Evolutionary conservation across 306 rosid species (phyloP).

Genomic region (Ziziphus jujuba): DNA sequence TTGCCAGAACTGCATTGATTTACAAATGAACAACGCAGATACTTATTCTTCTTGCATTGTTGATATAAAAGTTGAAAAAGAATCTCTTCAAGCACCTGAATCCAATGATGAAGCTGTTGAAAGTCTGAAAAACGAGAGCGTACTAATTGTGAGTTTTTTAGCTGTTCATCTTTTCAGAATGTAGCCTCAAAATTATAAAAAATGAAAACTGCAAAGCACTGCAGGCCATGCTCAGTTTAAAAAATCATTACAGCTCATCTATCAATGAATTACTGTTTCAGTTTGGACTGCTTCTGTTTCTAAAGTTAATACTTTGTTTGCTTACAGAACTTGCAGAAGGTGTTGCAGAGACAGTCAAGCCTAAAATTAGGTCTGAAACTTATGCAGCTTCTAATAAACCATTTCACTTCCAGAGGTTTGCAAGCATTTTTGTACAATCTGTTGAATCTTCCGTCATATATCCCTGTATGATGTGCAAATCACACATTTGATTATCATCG

Average conservation of each 20-base stretch:
- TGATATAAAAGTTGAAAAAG: constrained; percentile 58
- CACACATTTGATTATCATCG: no score
- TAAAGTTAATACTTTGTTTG: constrained; percentile 19
- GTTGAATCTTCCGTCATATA: constrained; percentile 6
- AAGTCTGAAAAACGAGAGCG: constrained; percentile 53
- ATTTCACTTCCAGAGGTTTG: constrained; percentile 61
- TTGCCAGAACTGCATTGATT: constrained; percentile 61
- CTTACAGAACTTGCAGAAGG: constrained; percentile 58
- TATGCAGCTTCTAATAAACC: constrained; percentile 50
- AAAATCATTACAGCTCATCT: not conserved
- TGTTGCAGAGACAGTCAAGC: constrained; percentile 71
- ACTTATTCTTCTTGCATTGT: constrained; percentile 59
- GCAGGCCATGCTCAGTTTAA: not conserved
- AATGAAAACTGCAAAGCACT: not conserved
- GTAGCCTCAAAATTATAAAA: constrained; percentile 13
- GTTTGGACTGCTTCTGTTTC: not conserved
- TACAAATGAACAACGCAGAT: constrained; percentile 47
- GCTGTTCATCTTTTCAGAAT: constrained; percentile 20
- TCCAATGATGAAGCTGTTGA: constrained; percentile 57
- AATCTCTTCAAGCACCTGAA: constrained; percentile 47
- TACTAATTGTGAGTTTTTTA: constrained; percentile 58
- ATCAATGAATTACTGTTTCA: constrained; percentile 7
- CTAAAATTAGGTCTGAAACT: constrained; percentile 54
- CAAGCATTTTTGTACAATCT: constrained; percentile 3
- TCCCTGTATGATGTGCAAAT: not conserved